phyloP scores from a whole-genome alignment of 306 rosid species.

The Comarum palustre region DNA sequence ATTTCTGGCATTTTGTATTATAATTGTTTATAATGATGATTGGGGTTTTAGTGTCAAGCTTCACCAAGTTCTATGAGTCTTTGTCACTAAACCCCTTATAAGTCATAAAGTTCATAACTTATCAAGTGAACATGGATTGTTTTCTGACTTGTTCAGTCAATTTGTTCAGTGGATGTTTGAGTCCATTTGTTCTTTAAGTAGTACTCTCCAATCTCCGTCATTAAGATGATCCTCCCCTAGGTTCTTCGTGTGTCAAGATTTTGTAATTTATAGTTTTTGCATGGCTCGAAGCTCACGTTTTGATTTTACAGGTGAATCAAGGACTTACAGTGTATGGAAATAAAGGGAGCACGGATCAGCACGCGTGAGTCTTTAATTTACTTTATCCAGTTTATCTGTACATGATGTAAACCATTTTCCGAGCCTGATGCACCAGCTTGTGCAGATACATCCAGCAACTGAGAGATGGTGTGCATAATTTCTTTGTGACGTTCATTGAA shows the following conservation, averaged over 20 bases:
- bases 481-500: conserved; percentile 91
- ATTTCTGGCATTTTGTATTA: neutral
- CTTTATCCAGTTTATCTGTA: conserved; percentile 5
- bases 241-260: neutral
- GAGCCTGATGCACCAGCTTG: conserved; percentile 15
- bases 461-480: conserved; percentile 96
- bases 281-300: conserved; percentile 14
- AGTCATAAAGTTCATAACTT: neutral
- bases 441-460: conserved; percentile 93
- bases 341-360: conserved; percentile 97
- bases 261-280: neutral
- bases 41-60: conserved; percentile 2
- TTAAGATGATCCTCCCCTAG: neutral
- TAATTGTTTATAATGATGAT: neutral
- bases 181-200: neutral
- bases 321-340: conserved; percentile 88
- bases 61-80: neutral
- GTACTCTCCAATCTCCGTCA: neutral
- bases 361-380: conserved; percentile 64
- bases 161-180: neutral
- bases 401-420: neutral
- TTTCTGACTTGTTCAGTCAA: neutral
- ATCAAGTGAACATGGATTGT: neutral
- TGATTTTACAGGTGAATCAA: conserved; percentile 67
- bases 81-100: neutral